A percentile compares a stretch with the other conserved stretches of the same genome.
Conservation (phyloP, 306 rosid genomes). For the Dalbergia oliveri region DNA sequence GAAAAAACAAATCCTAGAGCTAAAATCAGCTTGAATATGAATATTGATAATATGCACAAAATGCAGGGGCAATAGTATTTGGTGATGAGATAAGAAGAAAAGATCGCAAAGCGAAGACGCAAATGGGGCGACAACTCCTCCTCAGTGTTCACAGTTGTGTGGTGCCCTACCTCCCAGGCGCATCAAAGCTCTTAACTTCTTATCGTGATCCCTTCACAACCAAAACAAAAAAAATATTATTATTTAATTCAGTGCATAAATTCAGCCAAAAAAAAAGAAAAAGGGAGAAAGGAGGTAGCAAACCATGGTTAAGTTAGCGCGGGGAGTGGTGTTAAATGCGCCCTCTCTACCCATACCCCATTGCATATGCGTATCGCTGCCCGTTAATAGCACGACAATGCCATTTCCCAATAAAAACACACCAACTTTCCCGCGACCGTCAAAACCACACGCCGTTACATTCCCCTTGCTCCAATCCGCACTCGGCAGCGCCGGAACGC, state of each 20-base stretch:
- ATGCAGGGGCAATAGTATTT: slow-evolving; percentile 26
- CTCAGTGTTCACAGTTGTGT: slow-evolving; percentile 44
- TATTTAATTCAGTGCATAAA: background rate
- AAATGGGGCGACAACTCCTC: slow-evolving; percentile 47
- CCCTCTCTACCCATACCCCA: slow-evolving; percentile 21
- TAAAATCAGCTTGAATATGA: background rate
- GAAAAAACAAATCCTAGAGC: too few species aligned
- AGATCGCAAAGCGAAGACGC: background rate
- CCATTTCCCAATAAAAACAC: slow-evolving; percentile 74
- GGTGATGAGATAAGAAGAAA: slow-evolving; percentile 24
- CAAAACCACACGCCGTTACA: slow-evolving; percentile 50
- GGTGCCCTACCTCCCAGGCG: slow-evolving; percentile 51
- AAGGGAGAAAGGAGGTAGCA: background rate
- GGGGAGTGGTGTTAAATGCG: slow-evolving; percentile 54
- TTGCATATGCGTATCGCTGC: slow-evolving; percentile 52
- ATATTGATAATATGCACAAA: slow-evolving; percentile 4
- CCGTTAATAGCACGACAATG: slow-evolving; percentile 67
- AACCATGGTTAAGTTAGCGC: slow-evolving; percentile 42
- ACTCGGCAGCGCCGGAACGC: background rate
- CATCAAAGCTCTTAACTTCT: slow-evolving; percentile 43
- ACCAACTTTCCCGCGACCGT: slow-evolving; percentile 55
- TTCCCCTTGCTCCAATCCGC: slow-evolving; percentile 2
- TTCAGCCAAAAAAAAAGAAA: too few species aligned
- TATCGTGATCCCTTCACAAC: background rate
- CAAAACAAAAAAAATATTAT: background rate